Evolutionary conservation across 495 filamentous ascomycete species (phyloP).

Genomic region (Polyplosphaeria fusca): DNA sequence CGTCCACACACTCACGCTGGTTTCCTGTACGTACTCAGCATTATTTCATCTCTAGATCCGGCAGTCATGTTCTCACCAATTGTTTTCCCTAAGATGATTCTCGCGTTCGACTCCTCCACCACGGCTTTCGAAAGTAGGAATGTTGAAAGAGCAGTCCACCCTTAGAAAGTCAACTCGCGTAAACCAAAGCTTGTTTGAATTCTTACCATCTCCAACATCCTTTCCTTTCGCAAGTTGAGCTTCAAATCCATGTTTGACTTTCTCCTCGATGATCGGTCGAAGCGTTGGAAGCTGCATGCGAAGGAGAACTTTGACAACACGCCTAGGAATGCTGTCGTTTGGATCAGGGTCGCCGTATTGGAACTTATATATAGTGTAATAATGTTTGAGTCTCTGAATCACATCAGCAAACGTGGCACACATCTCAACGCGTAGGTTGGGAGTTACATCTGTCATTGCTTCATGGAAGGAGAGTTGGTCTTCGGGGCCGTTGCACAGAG

Average conservation of each 20-base stretch:
- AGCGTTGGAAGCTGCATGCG: background rate
- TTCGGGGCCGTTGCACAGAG: background rate
- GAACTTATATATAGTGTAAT: conserved; percentile 14
- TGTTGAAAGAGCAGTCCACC: conserved; percentile 7
- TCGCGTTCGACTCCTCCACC: background rate
- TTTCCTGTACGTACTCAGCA: no score
- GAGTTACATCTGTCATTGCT: conserved; percentile 12
- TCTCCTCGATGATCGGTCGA: conserved; percentile 2
- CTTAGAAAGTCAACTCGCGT: background rate
- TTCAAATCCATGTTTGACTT: background rate
- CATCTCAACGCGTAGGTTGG: no score
- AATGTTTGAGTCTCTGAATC: conserved; percentile 3
- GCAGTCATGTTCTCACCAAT: no score
- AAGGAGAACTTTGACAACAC: conserved; percentile 1
- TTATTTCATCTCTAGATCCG: no score
- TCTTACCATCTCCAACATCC: background rate
- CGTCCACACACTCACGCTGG: background rate
- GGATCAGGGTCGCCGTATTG: conserved; percentile 13
- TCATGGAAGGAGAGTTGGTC: conserved; percentile 4
- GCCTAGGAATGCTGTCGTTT: background rate
- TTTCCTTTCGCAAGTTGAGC: background rate
- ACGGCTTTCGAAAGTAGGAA: conserved; percentile 2
- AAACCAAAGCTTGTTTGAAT: background rate
- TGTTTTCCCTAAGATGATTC: background rate
- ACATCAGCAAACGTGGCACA: background rate